Conservation (phyloP, 23 red algal genomes). For the Cyanidiococcus yangmingshanensis region DNA sequence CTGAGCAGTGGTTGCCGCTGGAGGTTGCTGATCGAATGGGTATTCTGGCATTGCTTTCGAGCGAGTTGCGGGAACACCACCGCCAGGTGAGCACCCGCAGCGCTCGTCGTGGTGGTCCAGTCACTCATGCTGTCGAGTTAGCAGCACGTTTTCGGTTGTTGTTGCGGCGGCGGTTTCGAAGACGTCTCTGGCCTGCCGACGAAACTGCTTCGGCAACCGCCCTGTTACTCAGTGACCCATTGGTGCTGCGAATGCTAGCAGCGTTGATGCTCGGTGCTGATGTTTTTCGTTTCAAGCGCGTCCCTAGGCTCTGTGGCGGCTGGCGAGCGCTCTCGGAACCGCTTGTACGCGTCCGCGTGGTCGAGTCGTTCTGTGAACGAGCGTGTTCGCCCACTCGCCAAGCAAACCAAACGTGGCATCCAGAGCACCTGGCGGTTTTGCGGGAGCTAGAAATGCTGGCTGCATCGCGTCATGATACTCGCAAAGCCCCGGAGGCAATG, state of each 20-base stretch:
- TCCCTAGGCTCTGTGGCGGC: neutral
- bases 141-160: neutral
- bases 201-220: neutral
- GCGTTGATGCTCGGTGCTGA: neutral
- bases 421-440: neutral
- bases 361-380: slow-evolving; percentile 10
- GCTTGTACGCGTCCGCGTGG: neutral
- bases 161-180: neutral
- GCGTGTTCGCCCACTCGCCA: neutral
- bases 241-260: neutral
- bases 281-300: neutral
- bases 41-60: neutral
- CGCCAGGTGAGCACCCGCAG: neutral
- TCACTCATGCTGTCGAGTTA: neutral
- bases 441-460: slow-evolving; percentile 14
- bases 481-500: neutral
- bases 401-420: neutral
- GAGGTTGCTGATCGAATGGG: neutral
- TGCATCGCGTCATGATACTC: neutral
- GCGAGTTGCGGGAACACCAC: neutral
- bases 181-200: neutral
- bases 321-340: slow-evolving; percentile 9
- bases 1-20: neutral
- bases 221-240: neutral
- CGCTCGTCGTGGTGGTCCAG: neutral